Percentiles rank a stretch among this genome's conserved stretches.
phyloP scores from a whole-genome alignment of 371 early-diverging fungal species.

The Funneliformis caledonium region DNA sequence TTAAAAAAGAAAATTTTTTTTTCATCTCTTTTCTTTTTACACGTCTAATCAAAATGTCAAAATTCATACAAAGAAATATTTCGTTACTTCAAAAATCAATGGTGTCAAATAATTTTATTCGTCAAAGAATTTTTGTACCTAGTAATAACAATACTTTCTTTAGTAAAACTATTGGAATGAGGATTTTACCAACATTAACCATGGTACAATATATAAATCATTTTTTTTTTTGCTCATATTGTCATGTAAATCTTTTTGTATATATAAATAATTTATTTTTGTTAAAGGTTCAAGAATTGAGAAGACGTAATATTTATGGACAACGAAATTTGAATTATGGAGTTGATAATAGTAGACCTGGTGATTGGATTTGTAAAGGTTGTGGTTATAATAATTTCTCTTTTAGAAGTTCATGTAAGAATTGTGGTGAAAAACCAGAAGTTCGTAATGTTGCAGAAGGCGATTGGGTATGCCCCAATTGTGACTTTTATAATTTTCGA shows the following conservation, averaged over 20 bases:
- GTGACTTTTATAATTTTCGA: slow-evolving; percentile 64
- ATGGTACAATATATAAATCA: background rate
- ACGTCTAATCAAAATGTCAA: no score
- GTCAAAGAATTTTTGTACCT: background rate
- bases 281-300: background rate
- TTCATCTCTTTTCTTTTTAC: no score
- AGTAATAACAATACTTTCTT: background rate
- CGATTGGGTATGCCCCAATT: slow-evolving; percentile 65
- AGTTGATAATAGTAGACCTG: slow-evolving; percentile 51
- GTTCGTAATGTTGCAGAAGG: slow-evolving; percentile 52
- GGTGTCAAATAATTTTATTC: background rate
- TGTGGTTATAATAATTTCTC: slow-evolving; percentile 82
- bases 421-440: slow-evolving; percentile 57
- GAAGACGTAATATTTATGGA: background rate
- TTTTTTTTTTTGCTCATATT: background rate
- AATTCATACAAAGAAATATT: background rate
- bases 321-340: background rate
- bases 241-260: no score
- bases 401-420: slow-evolving; percentile 62
- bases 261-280: background rate
- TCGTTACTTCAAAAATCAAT: background rate
- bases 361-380: slow-evolving; percentile 72
- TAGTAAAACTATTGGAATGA: background rate
- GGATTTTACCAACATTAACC: background rate
- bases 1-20: no score